These are phyloP conservation scores for Triadica sebifera DNA, from an alignment of 345 rosid genomes.

Conservation along the genomic window DNA sequence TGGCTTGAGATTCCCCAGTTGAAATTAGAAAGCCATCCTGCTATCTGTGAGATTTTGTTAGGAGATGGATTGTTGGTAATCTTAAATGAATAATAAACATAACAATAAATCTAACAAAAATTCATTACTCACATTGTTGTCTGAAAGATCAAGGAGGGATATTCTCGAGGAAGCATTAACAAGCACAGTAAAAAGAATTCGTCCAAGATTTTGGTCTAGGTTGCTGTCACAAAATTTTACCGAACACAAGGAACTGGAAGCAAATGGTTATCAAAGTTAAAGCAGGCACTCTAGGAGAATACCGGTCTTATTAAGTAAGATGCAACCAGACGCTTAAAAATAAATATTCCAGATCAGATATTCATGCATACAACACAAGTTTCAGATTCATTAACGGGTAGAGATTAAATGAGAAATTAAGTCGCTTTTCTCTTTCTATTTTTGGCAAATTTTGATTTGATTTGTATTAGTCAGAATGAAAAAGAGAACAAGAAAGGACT, in stretches of 20 bases:
- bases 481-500: too few species aligned
- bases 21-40: constrained; percentile 80
- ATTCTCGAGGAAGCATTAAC: constrained; percentile 53
- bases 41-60: constrained; percentile 40
- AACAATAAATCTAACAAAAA: constrained; percentile 10
- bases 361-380: neutral
- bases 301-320: too few species aligned
- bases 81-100: neutral
- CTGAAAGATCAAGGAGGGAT: constrained; percentile 74
- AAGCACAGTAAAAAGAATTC: constrained; percentile 49
- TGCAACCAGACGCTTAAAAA: too few species aligned
- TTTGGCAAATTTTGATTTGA: neutral
- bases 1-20: constrained; percentile 39
- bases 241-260: constrained; percentile 59
- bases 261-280: constrained; percentile 6
- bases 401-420: neutral
- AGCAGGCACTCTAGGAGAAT: neutral
- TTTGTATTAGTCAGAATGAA: neutral
- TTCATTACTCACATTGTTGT: constrained; percentile 58
- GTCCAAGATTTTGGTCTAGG: constrained; percentile 46
- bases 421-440: neutral
- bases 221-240: constrained; percentile 54
- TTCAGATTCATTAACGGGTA: constrained; percentile 4
- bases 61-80: neutral
- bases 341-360: too few species aligned